Evolutionary conservation across 2,329 filamentous ascomycete genomes (phyloP), one percentile per base, ranked within the genome.

Genomic region (Pseudocercospora vitis): DNA sequence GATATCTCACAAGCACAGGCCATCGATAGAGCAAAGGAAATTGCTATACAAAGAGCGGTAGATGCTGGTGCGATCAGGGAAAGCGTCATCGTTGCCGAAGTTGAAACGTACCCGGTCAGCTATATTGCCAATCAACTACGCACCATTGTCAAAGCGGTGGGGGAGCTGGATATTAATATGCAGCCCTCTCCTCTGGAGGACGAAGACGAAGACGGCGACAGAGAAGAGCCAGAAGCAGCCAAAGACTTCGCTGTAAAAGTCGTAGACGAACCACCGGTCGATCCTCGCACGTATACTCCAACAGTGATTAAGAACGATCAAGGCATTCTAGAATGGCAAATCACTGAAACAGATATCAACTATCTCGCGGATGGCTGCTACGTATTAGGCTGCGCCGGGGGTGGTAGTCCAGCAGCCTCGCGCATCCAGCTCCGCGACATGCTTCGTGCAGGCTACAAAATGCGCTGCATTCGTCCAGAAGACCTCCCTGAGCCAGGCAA

Each of bases 321-420:
- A n/a, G 74, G 81, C 7, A 65, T 76, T 3, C 44, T 57, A n/a
- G 67, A 68, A 12, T 85, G 83, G 83, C 76, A 77, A 52, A 67
- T 85, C 32, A 80, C 73, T 8, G 81, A 84, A 61, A 79, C 78
- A 0, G 83, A 85, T 63, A 70, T 85, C 3, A 67, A 71, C 24
- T 85, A 78, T 71, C 79, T 85, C 28, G 69, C 79, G 0, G 79
- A 74, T 6, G 82, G 83, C 1, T 83, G 81, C 63, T 83, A 83
- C 57, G 80, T 86, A 48, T 73, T 86, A 0, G 82, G 81, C 1
- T 83, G 81, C 0, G 83, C 82, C 16, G 82, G 82, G 4, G 82
- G 82, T 16, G 81, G 82, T 2, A 78, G 74, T 2, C 79, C 81
- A 1, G 81, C 81, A 57, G 67, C 78, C 1, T 69, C 73, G 24